Evolutionary conservation across 371 early-diverging fungal species (phyloP).

Genomic region (Rhizomucor pusillus): DNA sequence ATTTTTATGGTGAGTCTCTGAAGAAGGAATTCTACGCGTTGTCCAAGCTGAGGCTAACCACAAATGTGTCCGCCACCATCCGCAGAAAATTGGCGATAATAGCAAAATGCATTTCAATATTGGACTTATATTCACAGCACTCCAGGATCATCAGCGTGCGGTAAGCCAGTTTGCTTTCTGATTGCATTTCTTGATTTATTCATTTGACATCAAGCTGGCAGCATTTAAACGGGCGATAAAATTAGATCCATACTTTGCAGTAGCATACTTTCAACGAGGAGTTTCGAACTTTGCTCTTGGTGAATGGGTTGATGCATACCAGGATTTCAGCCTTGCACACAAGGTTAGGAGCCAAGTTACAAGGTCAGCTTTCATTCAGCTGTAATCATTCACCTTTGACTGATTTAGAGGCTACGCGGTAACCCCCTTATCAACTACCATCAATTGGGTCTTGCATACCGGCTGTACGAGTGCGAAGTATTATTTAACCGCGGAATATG

Average conservation of each 20-base stretch:
- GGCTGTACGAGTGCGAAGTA: constrained; percentile 86
- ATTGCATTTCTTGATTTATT: background rate
- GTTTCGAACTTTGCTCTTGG: constrained; percentile 71
- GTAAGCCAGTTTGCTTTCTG: constrained; percentile 49
- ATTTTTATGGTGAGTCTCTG: constrained; percentile 35
- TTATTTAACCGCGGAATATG: constrained; percentile 89
- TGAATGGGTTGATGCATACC: constrained; percentile 61
- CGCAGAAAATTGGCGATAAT: constrained; percentile 81
- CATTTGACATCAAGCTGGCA: constrained; percentile 48
- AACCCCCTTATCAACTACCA: constrained; percentile 91
- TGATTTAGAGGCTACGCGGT: constrained; percentile 75
- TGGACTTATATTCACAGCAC: constrained; percentile 75
- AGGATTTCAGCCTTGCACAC: constrained; percentile 74
- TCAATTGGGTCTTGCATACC: constrained; percentile 88
- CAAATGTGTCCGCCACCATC: background rate
- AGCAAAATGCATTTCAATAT: constrained; percentile 96
- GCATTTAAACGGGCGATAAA: constrained; percentile 73
- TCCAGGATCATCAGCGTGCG: constrained; percentile 78
- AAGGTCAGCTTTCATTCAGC: background rate
- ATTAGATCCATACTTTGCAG: constrained; percentile 86
- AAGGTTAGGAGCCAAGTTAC: constrained; percentile 28
- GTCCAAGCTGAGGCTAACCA: background rate
- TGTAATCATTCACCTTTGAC: background rate
- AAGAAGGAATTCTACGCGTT: background rate
- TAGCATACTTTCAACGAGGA: constrained; percentile 91